These are phyloP conservation scores for Fusarium equiseti DNA, from an alignment of 2,329 filamentous ascomycete species.

Conservation along the genomic window DNA sequence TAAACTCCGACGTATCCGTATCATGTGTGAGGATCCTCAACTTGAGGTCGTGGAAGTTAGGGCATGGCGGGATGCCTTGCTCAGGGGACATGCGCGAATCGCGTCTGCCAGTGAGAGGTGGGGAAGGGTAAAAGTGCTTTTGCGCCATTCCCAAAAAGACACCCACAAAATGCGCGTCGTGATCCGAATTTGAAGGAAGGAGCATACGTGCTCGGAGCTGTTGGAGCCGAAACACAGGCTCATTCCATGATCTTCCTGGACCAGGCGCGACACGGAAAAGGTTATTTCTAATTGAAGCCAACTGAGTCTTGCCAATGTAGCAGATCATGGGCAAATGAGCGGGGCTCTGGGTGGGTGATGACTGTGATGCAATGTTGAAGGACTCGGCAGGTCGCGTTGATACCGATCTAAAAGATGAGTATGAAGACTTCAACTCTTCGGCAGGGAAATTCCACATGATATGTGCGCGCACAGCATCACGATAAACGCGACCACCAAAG, in stretches of 20 bases:
- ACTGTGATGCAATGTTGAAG: conserved; percentile 42
- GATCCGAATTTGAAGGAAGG: conserved; percentile 61
- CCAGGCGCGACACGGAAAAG: conserved; percentile 61
- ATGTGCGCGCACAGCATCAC: conserved; percentile 60
- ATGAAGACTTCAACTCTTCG: conserved; percentile 43
- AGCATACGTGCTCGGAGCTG: conserved; percentile 61
- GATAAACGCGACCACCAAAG: conserved; percentile 61
- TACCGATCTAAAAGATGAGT: conserved; percentile 53
- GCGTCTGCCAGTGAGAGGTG: conserved; percentile 36
- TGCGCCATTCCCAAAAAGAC: conserved; percentile 70
- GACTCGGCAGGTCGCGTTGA: conserved; percentile 53
- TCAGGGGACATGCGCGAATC: conserved; percentile 46
- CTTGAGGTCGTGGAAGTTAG: conserved; percentile 61
- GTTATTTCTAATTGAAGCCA: conserved; percentile 60
- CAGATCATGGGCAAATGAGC: conserved; percentile 54
- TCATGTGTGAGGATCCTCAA: conserved; percentile 66
- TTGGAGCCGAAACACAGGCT: conserved; percentile 62
- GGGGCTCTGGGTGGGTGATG: conserved; percentile 41
- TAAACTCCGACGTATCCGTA: conserved; percentile 61
- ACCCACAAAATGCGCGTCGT: conserved; percentile 65
- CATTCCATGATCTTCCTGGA: conserved; percentile 58
- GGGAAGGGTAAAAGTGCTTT: conserved; percentile 60
- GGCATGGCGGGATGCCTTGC: conserved; percentile 38
- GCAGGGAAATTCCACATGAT: conserved; percentile 61
- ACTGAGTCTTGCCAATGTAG: conserved; percentile 62